Evolutionary conservation across 805 yeast genomes (phyloP).

Genomic region (Metschnikowia lochheadii): DNA sequence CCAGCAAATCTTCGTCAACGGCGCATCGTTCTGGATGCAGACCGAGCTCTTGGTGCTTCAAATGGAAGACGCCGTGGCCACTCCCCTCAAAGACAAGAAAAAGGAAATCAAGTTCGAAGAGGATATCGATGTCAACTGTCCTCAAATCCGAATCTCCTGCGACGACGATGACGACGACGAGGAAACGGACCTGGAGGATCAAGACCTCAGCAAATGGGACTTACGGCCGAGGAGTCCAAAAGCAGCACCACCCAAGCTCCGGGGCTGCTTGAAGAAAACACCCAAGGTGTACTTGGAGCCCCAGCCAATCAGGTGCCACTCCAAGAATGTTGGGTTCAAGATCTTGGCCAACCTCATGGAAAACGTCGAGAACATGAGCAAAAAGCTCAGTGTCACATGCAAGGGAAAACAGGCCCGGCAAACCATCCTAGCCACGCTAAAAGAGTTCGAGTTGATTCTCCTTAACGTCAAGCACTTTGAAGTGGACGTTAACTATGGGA

Average conservation of each 20-base stretch:
- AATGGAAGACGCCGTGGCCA: background rate
- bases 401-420: background rate
- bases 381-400: background rate
- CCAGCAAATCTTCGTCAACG: conserved; percentile 1
- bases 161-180: background rate
- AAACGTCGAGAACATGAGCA: conserved; percentile 1
- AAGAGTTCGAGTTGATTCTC: conserved; percentile 4
- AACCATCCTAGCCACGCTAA: conserved; percentile 1
- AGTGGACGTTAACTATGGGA: conserved; percentile 1
- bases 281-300: background rate
- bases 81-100: background rate
- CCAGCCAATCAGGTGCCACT: background rate
- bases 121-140: conserved; percentile 2
- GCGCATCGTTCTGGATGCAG: conserved; percentile 5
- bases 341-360: conserved; percentile 4
- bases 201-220: conserved; percentile 3
- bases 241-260: background rate
- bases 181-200: background rate
- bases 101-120: background rate
- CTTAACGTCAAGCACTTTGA: conserved; percentile 1
- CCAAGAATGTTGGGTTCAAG: conserved; percentile 2
- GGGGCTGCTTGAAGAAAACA: background rate
- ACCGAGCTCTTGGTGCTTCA: conserved; percentile 7
- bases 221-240: background rate
- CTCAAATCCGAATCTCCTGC: background rate